Evolutionary conservation across 2,329 filamentous ascomycete genomes (phyloP).

Genomic region (Grosmannia penicillata): DNA sequence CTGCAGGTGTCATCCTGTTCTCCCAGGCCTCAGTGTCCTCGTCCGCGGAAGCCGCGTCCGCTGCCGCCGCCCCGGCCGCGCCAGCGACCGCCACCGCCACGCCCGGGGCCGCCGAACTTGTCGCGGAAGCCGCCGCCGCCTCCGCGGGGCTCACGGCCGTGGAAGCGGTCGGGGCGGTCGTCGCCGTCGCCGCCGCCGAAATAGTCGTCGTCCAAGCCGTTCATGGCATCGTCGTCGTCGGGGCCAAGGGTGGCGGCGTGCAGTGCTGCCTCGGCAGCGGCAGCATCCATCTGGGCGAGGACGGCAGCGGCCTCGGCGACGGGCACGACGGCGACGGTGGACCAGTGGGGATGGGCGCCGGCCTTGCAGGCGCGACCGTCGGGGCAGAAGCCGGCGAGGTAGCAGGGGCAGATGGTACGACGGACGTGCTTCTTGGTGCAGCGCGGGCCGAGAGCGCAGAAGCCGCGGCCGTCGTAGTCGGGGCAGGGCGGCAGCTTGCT

Average conservation of each 20-base stretch:
- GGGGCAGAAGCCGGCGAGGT: constrained; percentile 88
- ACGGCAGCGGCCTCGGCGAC: constrained; percentile 16
- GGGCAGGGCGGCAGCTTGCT: constrained; percentile 68
- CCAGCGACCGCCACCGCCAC: constrained; percentile 6
- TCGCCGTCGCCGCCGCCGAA: neutral
- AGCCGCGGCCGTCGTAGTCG: constrained; percentile 87
- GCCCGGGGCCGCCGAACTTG: constrained; percentile 3
- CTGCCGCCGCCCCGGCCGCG: constrained; percentile 18
- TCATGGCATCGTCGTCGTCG: neutral
- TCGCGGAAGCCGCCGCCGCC: neutral
- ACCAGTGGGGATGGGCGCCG: constrained; percentile 71
- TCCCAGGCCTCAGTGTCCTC: neutral
- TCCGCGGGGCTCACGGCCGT: neutral
- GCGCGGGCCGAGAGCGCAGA: constrained; percentile 77
- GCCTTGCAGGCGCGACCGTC: constrained; percentile 61
- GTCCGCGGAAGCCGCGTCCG: constrained; percentile 16
- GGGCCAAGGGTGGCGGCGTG: neutral
- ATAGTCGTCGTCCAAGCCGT: neutral
- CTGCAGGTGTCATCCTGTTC: no score
- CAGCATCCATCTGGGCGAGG: constrained; percentile 24
- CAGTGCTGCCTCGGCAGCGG: constrained; percentile 8
- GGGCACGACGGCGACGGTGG: constrained; percentile 36
- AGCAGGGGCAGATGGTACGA: constrained; percentile 64
- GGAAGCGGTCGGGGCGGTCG: neutral
- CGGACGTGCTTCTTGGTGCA: constrained; percentile 85